Evolutionary conservation across 2,329 filamentous ascomycete species (phyloP).

Genomic region (Malbranchea zuffiana): DNA sequence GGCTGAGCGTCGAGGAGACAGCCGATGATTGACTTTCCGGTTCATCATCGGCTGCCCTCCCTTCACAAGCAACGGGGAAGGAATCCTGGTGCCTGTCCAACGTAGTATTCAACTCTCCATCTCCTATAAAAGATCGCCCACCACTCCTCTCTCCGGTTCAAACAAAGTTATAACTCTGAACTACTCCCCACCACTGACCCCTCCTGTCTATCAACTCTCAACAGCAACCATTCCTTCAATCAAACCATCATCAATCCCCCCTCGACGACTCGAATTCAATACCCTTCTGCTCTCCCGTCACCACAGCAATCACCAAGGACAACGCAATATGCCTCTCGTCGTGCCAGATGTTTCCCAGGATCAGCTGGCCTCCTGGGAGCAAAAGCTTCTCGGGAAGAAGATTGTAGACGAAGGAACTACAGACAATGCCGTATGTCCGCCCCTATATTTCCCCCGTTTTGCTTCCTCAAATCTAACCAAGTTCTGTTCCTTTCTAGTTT

Average conservation of each 20-base stretch:
- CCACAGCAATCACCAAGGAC: constrained; percentile 2
- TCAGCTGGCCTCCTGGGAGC: constrained; percentile 33
- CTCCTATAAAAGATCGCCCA: neutral
- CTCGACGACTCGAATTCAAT: constrained; percentile 2
- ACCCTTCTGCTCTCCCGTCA: too few species aligned
- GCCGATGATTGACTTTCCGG: too few species aligned
- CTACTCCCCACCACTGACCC: too few species aligned
- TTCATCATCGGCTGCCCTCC: too few species aligned
- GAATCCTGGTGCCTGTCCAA: constrained; percentile 4
- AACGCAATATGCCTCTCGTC: constrained; percentile 36
- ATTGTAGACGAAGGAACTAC: constrained; percentile 26
- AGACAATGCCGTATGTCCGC: constrained; percentile 21
- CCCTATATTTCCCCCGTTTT: neutral
- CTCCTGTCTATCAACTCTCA: neutral
- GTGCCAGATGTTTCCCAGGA: constrained; percentile 33
- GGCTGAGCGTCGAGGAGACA: too few species aligned
- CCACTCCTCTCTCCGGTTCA: too few species aligned
- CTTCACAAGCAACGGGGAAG: too few species aligned
- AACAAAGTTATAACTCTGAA: too few species aligned
- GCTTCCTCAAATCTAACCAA: neutral
- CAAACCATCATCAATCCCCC: constrained; percentile 3
- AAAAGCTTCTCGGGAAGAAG: constrained; percentile 38
- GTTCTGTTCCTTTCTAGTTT: constrained; percentile 18
- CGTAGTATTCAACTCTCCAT: neutral
- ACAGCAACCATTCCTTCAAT: constrained; percentile 2